Evolutionary conservation across 1,284 basidiomycete genomes (phyloP), one percentile per base, ranked within the genome.

Genomic region (Sporisorium scitamineum): DNA sequence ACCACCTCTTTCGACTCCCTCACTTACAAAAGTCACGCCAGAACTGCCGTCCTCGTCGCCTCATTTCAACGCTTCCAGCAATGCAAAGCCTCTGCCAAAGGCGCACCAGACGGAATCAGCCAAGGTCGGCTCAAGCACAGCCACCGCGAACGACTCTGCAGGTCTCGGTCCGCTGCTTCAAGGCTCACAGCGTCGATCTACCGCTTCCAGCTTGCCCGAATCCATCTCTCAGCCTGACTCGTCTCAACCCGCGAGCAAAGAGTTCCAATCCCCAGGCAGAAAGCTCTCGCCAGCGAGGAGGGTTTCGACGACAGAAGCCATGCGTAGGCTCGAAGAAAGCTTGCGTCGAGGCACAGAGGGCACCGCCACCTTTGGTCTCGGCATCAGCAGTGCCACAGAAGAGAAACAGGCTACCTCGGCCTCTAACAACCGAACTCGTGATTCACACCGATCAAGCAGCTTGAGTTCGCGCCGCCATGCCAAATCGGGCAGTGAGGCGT

Each of bases 151-250:
- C 53, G 62, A 57, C 27, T 22, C 42, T 4, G 18, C 31, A 18
- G 34, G 18, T 26, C 54, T 42, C 20, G 22, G 24, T 14, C 31
- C 54, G 16, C 44, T 48, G 11, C 32, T 31, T 5, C 41, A 13
- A 11, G 39, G 51, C 13, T 39, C 54, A 13, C 54, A 55, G 14
- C 55, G 70, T 14, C 52, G 41, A n/a, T 67, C 60, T 14, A 61
- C 32, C 29, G 64, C 57, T 9, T 54, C 63, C 9, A 75, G 72
- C 45, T 41, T 70, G 9, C 68, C 72, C 18, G 61, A 67, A 37
- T 61, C 63, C 2, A 67, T 75, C 39, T 75, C 67, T 11, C 57
- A 57, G 11, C 60, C 59, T 10, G 56, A 55, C n/a, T 75, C 68
- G 1, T 70, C 63, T 8, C 54, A 60, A n/a, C 42, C 60, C 9